Base-by-base conservation (phyloP, 352 stramenopile genomes). In the Nannochloropsis limnetica region DNA sequence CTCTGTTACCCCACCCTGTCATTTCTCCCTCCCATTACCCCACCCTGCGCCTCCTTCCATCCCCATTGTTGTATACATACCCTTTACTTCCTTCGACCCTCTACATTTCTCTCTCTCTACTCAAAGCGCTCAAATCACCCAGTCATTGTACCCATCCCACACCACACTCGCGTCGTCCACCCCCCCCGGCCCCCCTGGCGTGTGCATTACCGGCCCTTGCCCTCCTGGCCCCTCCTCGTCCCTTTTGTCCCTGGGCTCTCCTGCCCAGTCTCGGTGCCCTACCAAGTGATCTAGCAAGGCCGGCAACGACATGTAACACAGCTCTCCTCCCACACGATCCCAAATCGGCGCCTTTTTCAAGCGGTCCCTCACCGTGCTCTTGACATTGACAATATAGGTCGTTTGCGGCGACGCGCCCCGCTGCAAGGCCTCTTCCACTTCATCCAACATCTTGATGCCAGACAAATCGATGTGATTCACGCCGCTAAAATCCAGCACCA, bases 391-490 rank as follows among this genome's bases (percentile, higher is more conserved):
- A 74, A 74, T 29, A 15, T 74, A 74, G 61, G 25, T 25, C 9
- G 25, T 74, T 29, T 74, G 61, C 61, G 61, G 61, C 1, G 20
- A 29, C 9, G 25, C n/a, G 61, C 9, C 61, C 61, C 25, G n/a
- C 25, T 27, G 15, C n/a, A 74, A 74, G 15, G 61, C 61, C 61
- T 74, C 61, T 20, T 74, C 61, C n/a, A 74, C 61, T 29, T 74
- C 61, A 20, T 74, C 61, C 11, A 74, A 29, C 61, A 74, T 74
- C n/a, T 74, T 74, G 61, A 74, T 74, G n/a, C 61, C 61, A 31
- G 61, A 74, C n/a, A 74, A 29, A 74, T 74, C 61, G 61, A 74
- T 74, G 61, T 74, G 61, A 29, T 74, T 74, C 22, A 74, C 61
- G 11, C 61, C 61, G 61, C 61, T 74, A 29, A 74, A 74, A 23